Conservation (phyloP, 345 rosid species). For the Hypericum perforatum region DNA sequence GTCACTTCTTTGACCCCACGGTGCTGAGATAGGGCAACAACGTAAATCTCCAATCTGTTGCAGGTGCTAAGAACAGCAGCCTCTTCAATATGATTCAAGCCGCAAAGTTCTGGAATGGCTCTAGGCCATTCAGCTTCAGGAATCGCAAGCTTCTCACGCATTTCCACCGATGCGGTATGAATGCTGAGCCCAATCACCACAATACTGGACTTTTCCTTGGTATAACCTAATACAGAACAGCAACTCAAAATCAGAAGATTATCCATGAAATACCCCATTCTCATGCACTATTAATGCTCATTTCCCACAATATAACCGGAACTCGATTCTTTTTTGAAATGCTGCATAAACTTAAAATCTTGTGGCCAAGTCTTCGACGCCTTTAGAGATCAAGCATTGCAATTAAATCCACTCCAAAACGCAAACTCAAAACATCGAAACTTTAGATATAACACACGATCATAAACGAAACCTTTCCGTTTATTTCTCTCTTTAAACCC, state of each 20-base stretch:
- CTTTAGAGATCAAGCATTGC: too few species aligned
- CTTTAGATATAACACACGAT: not conserved
- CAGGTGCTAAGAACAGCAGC: constrained; percentile 52
- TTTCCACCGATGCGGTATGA: constrained; percentile 39
- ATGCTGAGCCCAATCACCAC: constrained; percentile 41
- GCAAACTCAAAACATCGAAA: not conserved
- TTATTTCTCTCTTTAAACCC: not conserved
- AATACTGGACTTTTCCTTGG: constrained; percentile 41
- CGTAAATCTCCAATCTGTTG: constrained; percentile 47
- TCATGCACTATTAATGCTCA: not conserved
- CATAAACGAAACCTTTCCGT: not conserved
- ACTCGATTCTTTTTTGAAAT: too few species aligned
- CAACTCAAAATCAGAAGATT: not conserved
- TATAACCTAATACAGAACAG: constrained; percentile 25
- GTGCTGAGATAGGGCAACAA: constrained; percentile 43
- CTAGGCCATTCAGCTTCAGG: constrained; percentile 54
- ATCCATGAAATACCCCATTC: not conserved
- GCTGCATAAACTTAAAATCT: too few species aligned
- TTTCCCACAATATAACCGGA: too few species aligned
- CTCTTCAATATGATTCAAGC: constrained; percentile 75
- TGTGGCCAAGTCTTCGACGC: too few species aligned
- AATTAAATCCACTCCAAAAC: too few species aligned
- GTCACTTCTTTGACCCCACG: constrained; percentile 50
- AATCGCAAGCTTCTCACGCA: constrained; percentile 48
- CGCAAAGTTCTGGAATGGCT: constrained; percentile 57